These are phyloP conservation scores for Lathyrus oleraceus DNA, from an alignment of 306 rosid species.

Conservation along the genomic window DNA sequence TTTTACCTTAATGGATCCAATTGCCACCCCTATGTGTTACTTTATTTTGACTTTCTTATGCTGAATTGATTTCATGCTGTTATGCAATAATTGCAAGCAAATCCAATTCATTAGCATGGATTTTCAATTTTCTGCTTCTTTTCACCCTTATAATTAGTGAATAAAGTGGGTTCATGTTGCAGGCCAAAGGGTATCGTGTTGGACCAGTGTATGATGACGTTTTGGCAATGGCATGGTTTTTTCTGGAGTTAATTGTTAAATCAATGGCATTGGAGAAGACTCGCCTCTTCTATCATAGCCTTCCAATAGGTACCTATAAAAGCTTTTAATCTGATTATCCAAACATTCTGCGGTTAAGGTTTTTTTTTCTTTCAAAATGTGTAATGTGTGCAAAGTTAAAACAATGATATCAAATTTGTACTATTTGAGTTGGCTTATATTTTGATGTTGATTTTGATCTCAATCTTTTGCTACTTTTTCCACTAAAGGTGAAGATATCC, in stretches of 20 bases:
- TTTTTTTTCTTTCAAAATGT: not conserved
- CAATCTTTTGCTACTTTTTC: conserved; percentile 29
- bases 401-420: not conserved
- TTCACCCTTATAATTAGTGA: conserved; percentile 26
- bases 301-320: conserved; percentile 72
- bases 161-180: conserved; percentile 40
- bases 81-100: conserved; percentile 3
- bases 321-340: conserved; percentile 15
- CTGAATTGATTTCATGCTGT: conserved; percentile 25
- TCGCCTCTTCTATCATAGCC: conserved; percentile 87
- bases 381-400: not conserved
- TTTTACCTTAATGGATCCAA: too few relatives aligned
- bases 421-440: conserved; percentile 9
- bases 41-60: not conserved
- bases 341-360: not conserved
- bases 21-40: too few relatives aligned
- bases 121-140: conserved; percentile 29
- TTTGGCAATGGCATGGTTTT: conserved; percentile 99
- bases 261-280: conserved; percentile 97
- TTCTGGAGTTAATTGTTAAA: conserved; percentile 95
- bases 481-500: conserved; percentile 87
- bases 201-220: conserved; percentile 99
- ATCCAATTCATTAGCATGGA: conserved; percentile 13
- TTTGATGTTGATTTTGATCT: conserved; percentile 29
- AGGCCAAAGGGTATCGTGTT: conserved; percentile 99